These are phyloP conservation scores for Draba incana DNA, from an alignment of 345 rosid genomes.

Conservation along the genomic window DNA sequence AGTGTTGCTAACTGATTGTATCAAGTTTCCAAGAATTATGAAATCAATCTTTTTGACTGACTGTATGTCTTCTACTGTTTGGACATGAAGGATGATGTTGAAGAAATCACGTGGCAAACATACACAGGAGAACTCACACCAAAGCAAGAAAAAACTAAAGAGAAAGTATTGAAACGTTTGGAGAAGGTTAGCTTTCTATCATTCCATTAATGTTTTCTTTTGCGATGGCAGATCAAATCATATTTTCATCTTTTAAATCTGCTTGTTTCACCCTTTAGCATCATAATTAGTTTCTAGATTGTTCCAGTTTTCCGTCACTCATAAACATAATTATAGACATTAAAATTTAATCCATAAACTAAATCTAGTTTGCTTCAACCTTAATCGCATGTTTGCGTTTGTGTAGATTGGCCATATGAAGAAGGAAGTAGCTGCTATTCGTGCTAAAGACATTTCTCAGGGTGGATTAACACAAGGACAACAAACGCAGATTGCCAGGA, in stretches of 20 bases:
- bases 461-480: slow-evolving; percentile 99
- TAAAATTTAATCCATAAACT: neutral
- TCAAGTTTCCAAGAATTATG: slow-evolving; percentile 8
- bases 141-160: slow-evolving; percentile 94
- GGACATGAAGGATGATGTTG: slow-evolving; percentile 67
- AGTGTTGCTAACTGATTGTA: neutral
- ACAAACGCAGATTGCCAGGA: slow-evolving; percentile 98
- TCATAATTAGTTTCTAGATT: slow-evolving; percentile 1
- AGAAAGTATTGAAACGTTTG: slow-evolving; percentile 75
- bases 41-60: slow-evolving; percentile 12
- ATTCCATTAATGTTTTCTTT: slow-evolving; percentile 8
- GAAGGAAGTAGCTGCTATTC: slow-evolving; percentile 93
- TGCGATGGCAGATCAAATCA: neutral
- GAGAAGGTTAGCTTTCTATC: slow-evolving; percentile 59
- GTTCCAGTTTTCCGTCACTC: neutral
- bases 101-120: slow-evolving; percentile 96
- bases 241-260: neutral
- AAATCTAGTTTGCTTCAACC: slow-evolving; percentile 20
- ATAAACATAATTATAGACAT: neutral
- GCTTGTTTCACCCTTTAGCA: neutral
- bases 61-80: slow-evolving; percentile 20
- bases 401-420: slow-evolving; percentile 91
- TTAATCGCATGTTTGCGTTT: slow-evolving; percentile 21
- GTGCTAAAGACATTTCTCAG: slow-evolving; percentile 92
- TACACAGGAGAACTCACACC: slow-evolving; percentile 93